Base-by-base conservation (phyloP, 2,329 filamentous ascomycete species). In the Dothistroma septosporum region DNA sequence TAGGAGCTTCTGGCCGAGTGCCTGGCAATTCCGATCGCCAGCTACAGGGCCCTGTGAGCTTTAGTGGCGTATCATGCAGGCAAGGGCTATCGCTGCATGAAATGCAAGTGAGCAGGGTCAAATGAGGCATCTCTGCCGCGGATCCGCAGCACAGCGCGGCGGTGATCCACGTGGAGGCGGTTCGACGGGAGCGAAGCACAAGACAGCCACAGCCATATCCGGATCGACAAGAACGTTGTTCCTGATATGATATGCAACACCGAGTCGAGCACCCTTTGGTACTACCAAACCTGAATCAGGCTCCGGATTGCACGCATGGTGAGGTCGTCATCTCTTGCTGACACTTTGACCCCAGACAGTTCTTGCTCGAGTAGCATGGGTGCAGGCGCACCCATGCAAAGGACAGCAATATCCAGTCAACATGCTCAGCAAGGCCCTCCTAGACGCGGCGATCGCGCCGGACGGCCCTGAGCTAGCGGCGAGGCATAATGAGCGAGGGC, bases 161-260 rank as follows among this genome's bases (percentile, higher is more conserved):
- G 54, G 48, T 53, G 56, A 41, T 56, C 57, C 62, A 66, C 64
- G 64, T 66, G 62, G 62, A 62, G 58, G 54, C 57, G 54, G 55
- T 41, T 61, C 44, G 21, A 35, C 47, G 46, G 48, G 33, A 44
- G 41, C 9, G 59, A 50, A 47, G 44, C 41, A 58, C 47, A 46
- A 57, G 33, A 48, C 46, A 54, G 56, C 59, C 55, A 66, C 53
- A 56, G 50, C 58, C 57, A 62, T 54, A 57, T 61, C 60, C 53
- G 56, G 63, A 65, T 64, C 57, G 57, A 33, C 61, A 56, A 44
- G 61, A 61, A 63, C 57, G 50, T 41, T 63, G 60, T 61, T 41
- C 59, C 58, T 60, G 64, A 55, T 55, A 52, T 41, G 37, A n/a
- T 41, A 44, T 58, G 44, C 53, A 21, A 53, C 53, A 48, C 37